phyloP scores from a whole-genome alignment of 495 filamentous ascomycete species.

The Penicillium parvum region DNA sequence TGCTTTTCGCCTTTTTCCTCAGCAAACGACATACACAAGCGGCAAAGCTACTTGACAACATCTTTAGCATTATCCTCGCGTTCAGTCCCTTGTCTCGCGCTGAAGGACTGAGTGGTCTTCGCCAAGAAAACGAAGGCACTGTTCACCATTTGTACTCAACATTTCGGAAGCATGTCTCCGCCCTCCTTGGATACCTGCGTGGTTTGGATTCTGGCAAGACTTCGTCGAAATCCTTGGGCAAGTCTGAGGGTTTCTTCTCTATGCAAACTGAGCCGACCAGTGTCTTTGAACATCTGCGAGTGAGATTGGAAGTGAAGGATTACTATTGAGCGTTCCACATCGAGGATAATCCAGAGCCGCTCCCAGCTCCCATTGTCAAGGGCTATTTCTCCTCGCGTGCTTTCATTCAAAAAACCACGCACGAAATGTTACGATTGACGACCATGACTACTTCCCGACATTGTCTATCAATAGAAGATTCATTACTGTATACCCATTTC shows the following conservation, averaged over 20 bases:
- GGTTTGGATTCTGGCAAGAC: slow-evolving; percentile 46
- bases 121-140: slow-evolving; percentile 39
- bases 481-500: not conserved
- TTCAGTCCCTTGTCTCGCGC: slow-evolving; percentile 55
- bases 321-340: no score
- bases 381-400: no score
- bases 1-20: slow-evolving; percentile 70
- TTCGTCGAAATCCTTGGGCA: slow-evolving; percentile 28
- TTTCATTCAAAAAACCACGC: no score
- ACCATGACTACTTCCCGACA: no score
- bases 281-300: slow-evolving; percentile 47
- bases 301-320: slow-evolving; percentile 46
- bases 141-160: slow-evolving; percentile 52
- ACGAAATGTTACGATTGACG: no score
- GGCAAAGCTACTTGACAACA: slow-evolving; percentile 69
- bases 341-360: no score
- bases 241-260: slow-evolving; percentile 23
- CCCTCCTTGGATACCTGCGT: slow-evolving; percentile 51
- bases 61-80: slow-evolving; percentile 64
- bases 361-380: no score
- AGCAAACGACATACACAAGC: slow-evolving; percentile 53
- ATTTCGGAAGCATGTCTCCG: slow-evolving; percentile 63
- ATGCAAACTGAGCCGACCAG: slow-evolving; percentile 31
- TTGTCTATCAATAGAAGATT: not conserved
- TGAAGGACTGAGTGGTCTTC: slow-evolving; percentile 35